phyloP scores from a whole-genome alignment of 2,329 filamentous ascomycete species.

The Colletotrichum sp. region DNA sequence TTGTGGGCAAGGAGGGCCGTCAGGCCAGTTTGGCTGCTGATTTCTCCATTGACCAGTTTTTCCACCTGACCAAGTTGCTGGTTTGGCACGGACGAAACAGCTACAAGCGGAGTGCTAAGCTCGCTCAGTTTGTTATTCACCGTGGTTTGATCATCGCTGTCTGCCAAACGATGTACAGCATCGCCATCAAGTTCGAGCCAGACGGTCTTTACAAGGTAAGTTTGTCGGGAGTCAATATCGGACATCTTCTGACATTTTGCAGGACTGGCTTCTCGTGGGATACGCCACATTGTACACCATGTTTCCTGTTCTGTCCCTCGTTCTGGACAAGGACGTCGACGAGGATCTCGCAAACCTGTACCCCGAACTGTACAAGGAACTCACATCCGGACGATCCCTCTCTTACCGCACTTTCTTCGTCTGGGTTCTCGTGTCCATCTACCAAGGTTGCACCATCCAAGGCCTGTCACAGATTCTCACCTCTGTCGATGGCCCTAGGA shows the following conservation, averaged over 20 bases:
- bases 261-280: constrained; percentile 95
- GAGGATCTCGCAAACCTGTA: constrained; percentile 93
- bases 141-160: constrained; percentile 93
- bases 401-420: constrained; percentile 95
- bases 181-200: constrained; percentile 89
- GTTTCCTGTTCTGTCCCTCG: constrained; percentile 87
- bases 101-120: constrained; percentile 94
- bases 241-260: constrained; percentile 24
- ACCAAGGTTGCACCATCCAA: constrained; percentile 95
- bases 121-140: constrained; percentile 98
- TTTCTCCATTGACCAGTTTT: constrained; percentile 96
- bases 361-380: constrained; percentile 95
- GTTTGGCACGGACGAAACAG: constrained; percentile 98
- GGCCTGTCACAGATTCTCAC: constrained; percentile 90
- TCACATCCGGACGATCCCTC: constrained; percentile 86
- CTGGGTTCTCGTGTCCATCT: constrained; percentile 94
- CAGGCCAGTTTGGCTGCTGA: constrained; percentile 95
- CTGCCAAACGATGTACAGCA: constrained; percentile 97
- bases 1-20: constrained; percentile 95
- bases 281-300: constrained; percentile 98
- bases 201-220: constrained; percentile 84
- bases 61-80: constrained; percentile 92
- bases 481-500: constrained; percentile 72
- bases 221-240: background rate
- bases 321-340: constrained; percentile 94